Conservation (phyloP, 2,329 filamentous ascomycete genomes). For the Aspergillus hiratsukae region DNA sequence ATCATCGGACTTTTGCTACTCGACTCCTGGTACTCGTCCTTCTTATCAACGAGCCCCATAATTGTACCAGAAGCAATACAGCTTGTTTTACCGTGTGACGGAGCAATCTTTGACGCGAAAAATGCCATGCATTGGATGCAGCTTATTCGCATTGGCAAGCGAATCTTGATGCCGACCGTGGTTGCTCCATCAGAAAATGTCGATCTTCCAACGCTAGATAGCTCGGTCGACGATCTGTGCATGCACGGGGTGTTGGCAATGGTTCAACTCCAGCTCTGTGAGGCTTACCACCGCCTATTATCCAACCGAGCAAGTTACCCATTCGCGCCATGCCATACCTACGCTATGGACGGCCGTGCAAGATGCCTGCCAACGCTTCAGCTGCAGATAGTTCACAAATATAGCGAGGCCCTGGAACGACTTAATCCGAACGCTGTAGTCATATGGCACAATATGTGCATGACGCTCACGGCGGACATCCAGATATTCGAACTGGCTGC, state of each 20-base stretch:
- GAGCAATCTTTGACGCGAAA: slow-evolving; percentile 43
- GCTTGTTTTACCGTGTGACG: slow-evolving; percentile 43
- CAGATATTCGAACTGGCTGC: slow-evolving; percentile 52
- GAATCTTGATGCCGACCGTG: slow-evolving; percentile 30
- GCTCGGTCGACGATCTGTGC: slow-evolving; percentile 31
- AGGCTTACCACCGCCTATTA: slow-evolving; percentile 41
- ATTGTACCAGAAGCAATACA: slow-evolving; percentile 45
- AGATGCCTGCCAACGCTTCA: slow-evolving; percentile 34
- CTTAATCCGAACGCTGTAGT: slow-evolving; percentile 48
- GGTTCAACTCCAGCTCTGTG: slow-evolving; percentile 40
- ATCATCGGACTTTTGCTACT: slow-evolving; percentile 45
- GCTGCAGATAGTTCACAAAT: slow-evolving; percentile 28
- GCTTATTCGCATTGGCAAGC: slow-evolving; percentile 32
- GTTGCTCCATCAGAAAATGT: slow-evolving; percentile 34
- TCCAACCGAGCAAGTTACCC: slow-evolving; percentile 35
- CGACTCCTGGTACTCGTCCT: slow-evolving; percentile 48
- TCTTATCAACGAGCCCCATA: slow-evolving; percentile 45
- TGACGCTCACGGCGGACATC: slow-evolving; percentile 49
- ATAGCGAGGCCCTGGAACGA: slow-evolving; percentile 39
- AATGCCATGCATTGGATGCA: slow-evolving; percentile 35
- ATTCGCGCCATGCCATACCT: slow-evolving; percentile 44
- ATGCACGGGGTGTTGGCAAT: slow-evolving; percentile 37
- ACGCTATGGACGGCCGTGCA: slow-evolving; percentile 46
- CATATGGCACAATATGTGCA: slow-evolving; percentile 52
- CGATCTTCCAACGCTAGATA: slow-evolving; percentile 29